phyloP scores from a whole-genome alignment of 495 filamentous ascomycete genomes.

The Talaromyces ruber region DNA sequence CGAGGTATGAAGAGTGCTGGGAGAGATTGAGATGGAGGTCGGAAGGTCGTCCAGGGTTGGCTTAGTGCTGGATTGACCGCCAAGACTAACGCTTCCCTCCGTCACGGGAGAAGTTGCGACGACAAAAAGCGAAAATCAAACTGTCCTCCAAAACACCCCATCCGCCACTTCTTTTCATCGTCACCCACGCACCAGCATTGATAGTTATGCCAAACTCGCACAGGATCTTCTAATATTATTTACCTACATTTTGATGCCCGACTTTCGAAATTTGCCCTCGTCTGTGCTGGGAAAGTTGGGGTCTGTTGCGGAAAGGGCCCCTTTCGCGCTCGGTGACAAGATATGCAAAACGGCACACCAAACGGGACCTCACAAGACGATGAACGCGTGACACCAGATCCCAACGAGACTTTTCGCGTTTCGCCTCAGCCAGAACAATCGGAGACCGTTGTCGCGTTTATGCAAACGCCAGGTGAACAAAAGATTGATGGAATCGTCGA shows the following conservation, averaged over 20 bases:
- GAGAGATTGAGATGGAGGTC: conserved; percentile 11
- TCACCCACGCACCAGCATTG: conserved; percentile 30
- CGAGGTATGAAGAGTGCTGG: conserved; percentile 16
- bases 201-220: conserved; percentile 57
- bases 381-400: conserved; percentile 34
- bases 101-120: conserved; percentile 15
- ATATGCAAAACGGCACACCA: conserved; percentile 50
- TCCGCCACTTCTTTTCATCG: conserved; percentile 23
- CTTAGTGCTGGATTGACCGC: background rate
- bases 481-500: conserved; percentile 23
- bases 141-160: conserved; percentile 30
- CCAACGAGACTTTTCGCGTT: conserved; percentile 18
- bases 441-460: conserved; percentile 20
- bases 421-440: conserved; percentile 14
- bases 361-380: conserved; percentile 39
- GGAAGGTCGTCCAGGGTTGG: conserved; percentile 24
- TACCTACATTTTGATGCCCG: conserved; percentile 56
- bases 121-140: conserved; percentile 22
- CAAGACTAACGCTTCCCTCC: background rate
- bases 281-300: conserved; percentile 59
- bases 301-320: conserved; percentile 42
- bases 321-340: conserved; percentile 42
- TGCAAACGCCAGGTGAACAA: conserved; percentile 16
- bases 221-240: conserved; percentile 38
- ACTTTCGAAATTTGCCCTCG: conserved; percentile 51